These are phyloP conservation scores for Coffea canephora DNA, from an alignment of 257 asterid species.

Conservation along the genomic window DNA sequence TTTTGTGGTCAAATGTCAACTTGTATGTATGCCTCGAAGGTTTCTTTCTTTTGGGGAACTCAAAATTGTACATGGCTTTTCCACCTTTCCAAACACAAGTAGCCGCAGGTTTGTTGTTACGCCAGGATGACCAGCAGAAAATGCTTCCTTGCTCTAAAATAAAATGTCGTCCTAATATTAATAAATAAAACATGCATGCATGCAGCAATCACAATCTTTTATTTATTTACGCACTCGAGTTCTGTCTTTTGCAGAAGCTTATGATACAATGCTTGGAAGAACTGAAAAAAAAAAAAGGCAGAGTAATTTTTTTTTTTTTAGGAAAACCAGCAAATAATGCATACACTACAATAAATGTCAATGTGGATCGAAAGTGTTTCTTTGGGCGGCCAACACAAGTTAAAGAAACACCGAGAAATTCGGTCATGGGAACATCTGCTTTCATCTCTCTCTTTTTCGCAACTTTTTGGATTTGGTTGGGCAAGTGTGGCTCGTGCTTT, in stretches of 20 bases:
- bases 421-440: background rate
- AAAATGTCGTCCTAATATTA: too few species aligned
- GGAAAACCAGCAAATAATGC: background rate
- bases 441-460: background rate
- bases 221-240: too few species aligned
- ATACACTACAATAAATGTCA: background rate
- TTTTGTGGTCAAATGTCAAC: too few species aligned
- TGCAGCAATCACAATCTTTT: background rate
- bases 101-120: background rate
- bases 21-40: too few species aligned
- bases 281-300: background rate
- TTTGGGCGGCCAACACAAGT: background rate
- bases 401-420: background rate
- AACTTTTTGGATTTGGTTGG: background rate
- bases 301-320: too few species aligned
- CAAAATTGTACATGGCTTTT: too few species aligned
- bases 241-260: background rate
- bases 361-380: slow-evolving; percentile 4
- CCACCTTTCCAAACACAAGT: background rate
- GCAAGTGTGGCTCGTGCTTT: background rate
- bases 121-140: too few species aligned
- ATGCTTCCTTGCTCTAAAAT: too few species aligned
- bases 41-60: too few species aligned
- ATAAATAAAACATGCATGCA: background rate
- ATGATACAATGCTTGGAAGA: background rate